phyloP scores from a whole-genome alignment of 116 monocot genomes.

The Dioscorea cayenensis region DNA sequence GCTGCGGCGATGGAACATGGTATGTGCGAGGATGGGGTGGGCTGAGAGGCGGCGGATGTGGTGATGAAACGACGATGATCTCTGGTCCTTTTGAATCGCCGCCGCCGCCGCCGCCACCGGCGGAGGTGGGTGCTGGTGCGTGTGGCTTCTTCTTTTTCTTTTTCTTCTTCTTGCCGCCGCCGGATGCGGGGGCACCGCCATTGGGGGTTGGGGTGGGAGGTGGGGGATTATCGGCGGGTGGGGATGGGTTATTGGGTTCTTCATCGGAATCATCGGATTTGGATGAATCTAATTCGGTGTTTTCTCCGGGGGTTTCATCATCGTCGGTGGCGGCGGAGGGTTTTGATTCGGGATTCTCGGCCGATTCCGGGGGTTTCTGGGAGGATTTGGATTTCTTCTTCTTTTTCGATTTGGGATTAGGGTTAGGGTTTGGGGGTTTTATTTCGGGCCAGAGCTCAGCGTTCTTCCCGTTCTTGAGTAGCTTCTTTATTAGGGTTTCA shows the following conservation, averaged over 20 bases:
- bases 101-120: neutral
- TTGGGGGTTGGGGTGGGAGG: neutral
- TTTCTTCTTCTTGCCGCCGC: conserved; percentile 9
- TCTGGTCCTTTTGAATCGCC: conserved; percentile 3
- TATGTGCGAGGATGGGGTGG: neutral
- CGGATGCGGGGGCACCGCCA: neutral
- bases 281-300: neutral
- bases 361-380: neutral
- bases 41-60: neutral
- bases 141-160: neutral
- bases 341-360: neutral
- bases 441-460: conserved; percentile 24
- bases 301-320: neutral
- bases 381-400: neutral
- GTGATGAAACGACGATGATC: neutral
- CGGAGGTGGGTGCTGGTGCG: neutral
- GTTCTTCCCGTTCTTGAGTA: conserved; percentile 23
- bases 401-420: neutral
- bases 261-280: neutral
- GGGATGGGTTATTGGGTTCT: neutral
- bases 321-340: neutral
- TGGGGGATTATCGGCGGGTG: neutral
- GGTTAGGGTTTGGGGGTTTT: conserved; percentile 3
- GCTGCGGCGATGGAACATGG: conserved; percentile 1
- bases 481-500: conserved; percentile 27